These are phyloP conservation scores for Candida palmyrensis DNA, from an alignment of 805 yeast species.

Conservation along the genomic window DNA sequence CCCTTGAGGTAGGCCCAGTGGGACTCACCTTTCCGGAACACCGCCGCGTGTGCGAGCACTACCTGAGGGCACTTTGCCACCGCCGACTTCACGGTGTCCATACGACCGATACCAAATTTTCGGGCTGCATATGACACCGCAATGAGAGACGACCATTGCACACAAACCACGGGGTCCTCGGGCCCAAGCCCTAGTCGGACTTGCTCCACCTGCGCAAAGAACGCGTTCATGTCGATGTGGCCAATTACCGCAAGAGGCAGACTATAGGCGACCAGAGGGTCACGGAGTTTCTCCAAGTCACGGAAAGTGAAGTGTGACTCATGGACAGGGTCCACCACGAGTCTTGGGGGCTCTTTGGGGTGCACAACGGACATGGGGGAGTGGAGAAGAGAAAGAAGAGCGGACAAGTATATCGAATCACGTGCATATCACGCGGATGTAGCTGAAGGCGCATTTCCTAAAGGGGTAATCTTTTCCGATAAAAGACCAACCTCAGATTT, in stretches of 20 bases:
- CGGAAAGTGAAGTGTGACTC: conserved; percentile 42
- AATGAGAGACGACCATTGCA: conserved; percentile 86
- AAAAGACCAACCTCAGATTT: too few species aligned
- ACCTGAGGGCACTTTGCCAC: conserved; percentile 69
- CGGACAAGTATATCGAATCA: too few species aligned
- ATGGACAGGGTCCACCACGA: not conserved
- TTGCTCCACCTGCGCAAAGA: conserved; percentile 92
- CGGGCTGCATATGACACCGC: conserved; percentile 93
- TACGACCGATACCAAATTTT: conserved; percentile 71
- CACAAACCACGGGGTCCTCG: conserved; percentile 85
- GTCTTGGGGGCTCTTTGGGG: not conserved
- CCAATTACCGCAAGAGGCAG: conserved; percentile 77
- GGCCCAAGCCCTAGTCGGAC: conserved; percentile 58
- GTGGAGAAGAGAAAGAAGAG: too few species aligned
- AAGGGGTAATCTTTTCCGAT: too few species aligned
- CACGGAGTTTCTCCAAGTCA: conserved; percentile 46
- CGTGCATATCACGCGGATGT: too few species aligned
- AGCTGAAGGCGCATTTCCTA: too few species aligned
- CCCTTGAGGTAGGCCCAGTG: conserved; percentile 72
- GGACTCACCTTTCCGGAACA: conserved; percentile 80
- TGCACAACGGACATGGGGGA: not conserved
- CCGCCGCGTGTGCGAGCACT: conserved; percentile 87
- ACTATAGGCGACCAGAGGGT: conserved; percentile 42
- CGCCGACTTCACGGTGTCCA: conserved; percentile 70
- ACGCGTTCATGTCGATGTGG: conserved; percentile 90